Evolutionary conservation across 2,329 filamentous ascomycete genomes (phyloP).

Genomic region (Pyrenochaeta sp.): DNA sequence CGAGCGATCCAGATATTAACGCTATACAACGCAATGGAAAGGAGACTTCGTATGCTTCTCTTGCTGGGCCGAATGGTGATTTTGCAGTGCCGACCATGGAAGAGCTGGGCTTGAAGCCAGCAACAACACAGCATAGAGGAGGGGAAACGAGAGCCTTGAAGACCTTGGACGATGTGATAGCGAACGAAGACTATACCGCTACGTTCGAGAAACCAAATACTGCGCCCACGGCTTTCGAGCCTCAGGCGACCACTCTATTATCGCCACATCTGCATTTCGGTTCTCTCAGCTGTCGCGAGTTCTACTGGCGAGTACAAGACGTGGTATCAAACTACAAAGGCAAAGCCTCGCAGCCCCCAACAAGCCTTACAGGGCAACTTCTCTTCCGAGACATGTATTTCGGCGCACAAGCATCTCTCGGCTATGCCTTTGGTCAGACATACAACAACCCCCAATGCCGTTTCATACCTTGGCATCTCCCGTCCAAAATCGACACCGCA

Average conservation of each 20-base stretch:
- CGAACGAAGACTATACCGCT: conserved; percentile 70
- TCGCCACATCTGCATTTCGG: conserved; percentile 80
- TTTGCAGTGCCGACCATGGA: conserved; percentile 75
- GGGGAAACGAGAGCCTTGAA: conserved; percentile 72
- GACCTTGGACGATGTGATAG: conserved; percentile 65
- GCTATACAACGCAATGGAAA: conserved; percentile 59
- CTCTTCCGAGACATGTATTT: conserved; percentile 88
- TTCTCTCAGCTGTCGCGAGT: conserved; percentile 71
- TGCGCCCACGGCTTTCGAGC: conserved; percentile 75
- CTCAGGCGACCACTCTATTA: conserved; percentile 75
- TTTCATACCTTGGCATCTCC: conserved; percentile 83
- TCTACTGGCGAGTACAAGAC: conserved; percentile 75
- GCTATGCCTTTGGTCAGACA: conserved; percentile 69
- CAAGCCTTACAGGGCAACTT: conserved; percentile 75
- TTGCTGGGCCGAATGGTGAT: conserved; percentile 72
- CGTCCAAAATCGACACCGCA: conserved; percentile 61
- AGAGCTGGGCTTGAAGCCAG: conserved; percentile 68
- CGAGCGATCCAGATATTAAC: conserved; percentile 67
- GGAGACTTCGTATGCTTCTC: conserved; percentile 65
- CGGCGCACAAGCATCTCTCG: conserved; percentile 74
- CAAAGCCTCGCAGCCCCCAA: conserved; percentile 65
- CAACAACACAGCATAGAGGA: conserved; percentile 72
- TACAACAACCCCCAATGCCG: conserved; percentile 70
- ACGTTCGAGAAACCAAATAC: conserved; percentile 80
- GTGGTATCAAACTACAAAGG: conserved; percentile 66